Evolutionary conservation across 208 protist species (phyloP).

Genomic region (Leptomonas seymouri): DNA sequence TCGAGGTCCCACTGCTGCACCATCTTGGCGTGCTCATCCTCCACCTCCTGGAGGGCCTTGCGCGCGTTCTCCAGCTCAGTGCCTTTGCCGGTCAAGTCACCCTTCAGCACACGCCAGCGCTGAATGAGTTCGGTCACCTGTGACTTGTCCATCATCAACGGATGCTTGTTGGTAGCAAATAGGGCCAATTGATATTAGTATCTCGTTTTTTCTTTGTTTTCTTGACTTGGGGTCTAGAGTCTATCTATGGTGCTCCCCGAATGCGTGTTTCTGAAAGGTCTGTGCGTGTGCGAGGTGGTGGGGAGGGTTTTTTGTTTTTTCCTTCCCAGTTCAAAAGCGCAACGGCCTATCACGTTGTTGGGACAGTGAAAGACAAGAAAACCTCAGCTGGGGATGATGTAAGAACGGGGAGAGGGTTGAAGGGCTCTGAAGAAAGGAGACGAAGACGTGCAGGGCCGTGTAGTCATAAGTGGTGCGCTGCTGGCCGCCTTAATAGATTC

Average conservation of each 20-base stretch:
- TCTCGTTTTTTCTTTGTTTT: background rate
- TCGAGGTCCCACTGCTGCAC: conserved; percentile 80
- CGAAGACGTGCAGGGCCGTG: no score
- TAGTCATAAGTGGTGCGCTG: background rate
- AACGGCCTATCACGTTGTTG: background rate
- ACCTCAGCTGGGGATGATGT: background rate
- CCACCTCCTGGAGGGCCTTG: conserved; percentile 43
- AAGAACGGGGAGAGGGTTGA: background rate
- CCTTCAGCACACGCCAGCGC: conserved; percentile 66
- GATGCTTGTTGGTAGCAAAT: no score
- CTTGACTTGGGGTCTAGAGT: background rate
- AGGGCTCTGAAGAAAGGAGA: background rate
- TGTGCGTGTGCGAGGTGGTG: no score
- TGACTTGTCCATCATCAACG: conserved; percentile 33
- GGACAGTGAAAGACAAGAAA: background rate
- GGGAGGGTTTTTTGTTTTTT: no score
- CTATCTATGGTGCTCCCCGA: background rate
- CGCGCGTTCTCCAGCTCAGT: conserved; percentile 54
- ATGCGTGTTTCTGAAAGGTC: background rate
- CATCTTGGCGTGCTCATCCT: conserved; percentile 52
- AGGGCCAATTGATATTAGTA: no score
- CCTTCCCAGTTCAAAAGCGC: no score
- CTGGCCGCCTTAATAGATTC: no score
- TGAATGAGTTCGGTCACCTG: conserved; percentile 78
- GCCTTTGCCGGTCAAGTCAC: conserved; percentile 51